Evolutionary conservation across 2,329 filamentous ascomycete species (phyloP).

Genomic region (Bipolaris zeicola): DNA sequence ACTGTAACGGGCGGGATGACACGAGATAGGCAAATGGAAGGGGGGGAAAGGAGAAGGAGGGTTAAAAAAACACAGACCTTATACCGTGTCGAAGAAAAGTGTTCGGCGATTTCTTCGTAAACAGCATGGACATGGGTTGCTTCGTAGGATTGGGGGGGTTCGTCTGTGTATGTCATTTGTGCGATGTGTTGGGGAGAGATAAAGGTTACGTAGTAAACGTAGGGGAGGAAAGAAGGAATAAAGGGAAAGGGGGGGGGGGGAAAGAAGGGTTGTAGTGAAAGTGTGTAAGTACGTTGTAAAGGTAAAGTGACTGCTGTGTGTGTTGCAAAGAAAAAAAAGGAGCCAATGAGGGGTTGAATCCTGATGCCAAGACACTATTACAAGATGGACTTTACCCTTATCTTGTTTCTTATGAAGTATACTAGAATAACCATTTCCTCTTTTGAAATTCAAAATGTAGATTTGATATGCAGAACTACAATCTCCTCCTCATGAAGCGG

Average conservation of each 20-base stretch:
- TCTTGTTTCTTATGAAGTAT: no score
- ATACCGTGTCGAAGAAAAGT: conserved; percentile 80
- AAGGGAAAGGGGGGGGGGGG: no score
- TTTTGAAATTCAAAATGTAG: no score
- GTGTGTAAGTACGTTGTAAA: neutral
- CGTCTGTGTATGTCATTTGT: neutral
- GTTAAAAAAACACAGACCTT: conserved; percentile 56
- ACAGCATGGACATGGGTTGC: conserved; percentile 86
- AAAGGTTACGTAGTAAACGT: no score
- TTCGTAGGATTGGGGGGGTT: conserved; percentile 65
- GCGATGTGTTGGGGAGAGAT: neutral
- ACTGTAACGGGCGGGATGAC: no score
- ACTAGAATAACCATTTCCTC: no score
- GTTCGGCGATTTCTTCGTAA: conserved; percentile 84
- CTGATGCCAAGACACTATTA: neutral
- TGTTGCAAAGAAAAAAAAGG: neutral
- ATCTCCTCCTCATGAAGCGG: no score
- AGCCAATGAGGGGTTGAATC: neutral
- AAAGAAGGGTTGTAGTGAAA: neutral
- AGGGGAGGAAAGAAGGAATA: no score
- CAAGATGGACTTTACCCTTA: no score
- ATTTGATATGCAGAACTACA: no score
- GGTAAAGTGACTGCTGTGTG: neutral
- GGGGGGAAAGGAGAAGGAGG: conserved; percentile 13
- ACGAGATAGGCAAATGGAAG: neutral